Percentiles rank a stretch among this genome's conserved stretches.
These are phyloP conservation scores for Ganoderma leucocontextum DNA, from an alignment of 1,284 basidiomycete genomes.

Conservation along the genomic window DNA sequence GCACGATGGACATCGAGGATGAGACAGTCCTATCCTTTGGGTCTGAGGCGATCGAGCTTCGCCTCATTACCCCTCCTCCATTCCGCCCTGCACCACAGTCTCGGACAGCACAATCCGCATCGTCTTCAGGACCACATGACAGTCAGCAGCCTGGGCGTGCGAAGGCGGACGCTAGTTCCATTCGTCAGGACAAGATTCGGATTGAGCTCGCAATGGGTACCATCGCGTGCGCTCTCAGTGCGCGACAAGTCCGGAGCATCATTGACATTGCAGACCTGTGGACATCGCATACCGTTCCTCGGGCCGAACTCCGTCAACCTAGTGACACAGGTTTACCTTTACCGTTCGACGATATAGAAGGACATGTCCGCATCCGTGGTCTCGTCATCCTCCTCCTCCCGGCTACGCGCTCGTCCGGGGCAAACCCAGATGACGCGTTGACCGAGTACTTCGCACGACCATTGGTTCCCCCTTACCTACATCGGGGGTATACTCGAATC, in stretches of 20 bases:
- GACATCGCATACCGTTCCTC: constrained; percentile 40
- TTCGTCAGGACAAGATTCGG: constrained; percentile 29
- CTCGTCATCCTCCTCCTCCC: constrained; percentile 59
- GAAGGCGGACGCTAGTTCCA: constrained; percentile 1
- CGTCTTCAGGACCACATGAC: background rate
- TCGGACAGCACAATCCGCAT: background rate
- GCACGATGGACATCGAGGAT: constrained; percentile 41
- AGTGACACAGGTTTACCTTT: constrained; percentile 21
- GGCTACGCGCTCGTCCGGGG: constrained; percentile 26
- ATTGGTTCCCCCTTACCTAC: constrained; percentile 58
- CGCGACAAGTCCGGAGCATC: constrained; percentile 60
- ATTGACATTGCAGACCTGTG: constrained; percentile 52
- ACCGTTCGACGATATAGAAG: constrained; percentile 47
- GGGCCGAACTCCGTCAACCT: background rate
- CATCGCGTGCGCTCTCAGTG: constrained; percentile 58
- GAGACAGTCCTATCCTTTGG: constrained; percentile 66
- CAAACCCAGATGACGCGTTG: constrained; percentile 33
- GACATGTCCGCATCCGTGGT: constrained; percentile 53
- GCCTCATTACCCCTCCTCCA: constrained; percentile 55
- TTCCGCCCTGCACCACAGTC: constrained; percentile 11
- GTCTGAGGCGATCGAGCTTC: constrained; percentile 61
- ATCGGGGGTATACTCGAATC: constrained; percentile 61
- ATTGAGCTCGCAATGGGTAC: constrained; percentile 53
- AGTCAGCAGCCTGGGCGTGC: background rate
- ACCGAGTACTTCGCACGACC: constrained; percentile 63